Base-by-base conservation (phyloP, 495 filamentous ascomycete genomes). In the Penicillium pancosmium region DNA sequence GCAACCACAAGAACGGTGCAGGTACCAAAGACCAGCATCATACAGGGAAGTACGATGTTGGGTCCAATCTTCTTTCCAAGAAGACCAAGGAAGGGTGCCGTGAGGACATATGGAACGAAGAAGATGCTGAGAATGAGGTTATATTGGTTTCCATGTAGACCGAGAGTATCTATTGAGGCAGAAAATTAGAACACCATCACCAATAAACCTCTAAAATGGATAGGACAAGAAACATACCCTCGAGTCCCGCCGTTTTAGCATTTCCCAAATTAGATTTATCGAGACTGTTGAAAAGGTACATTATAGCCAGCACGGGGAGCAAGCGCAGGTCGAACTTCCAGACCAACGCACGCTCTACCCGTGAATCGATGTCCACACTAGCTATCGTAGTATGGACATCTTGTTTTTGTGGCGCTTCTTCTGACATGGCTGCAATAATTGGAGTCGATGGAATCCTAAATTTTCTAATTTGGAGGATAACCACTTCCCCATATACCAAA, bases 101-200 rank as follows among this genome's bases (percentile, higher is more conserved):
- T 86, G 15, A 91, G 66, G 48, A 91, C 87, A 65, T 89, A 92
- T 8, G 89, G 90, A n/a, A 92, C 75, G 68, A 88, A 91, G 75
- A 92, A 92, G 60, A 91, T 85, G 19, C 80, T 83, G 16, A 91
- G 72, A 12, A 91, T 80, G 19, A 84, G 81, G 66, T 90, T 91
- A 73, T 91, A 91, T 61, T 91, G 82, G 55, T 84, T 81, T 2
- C 73, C 66, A 35, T 80, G 75, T 72, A 92, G 84, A 36, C 80
- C 59, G 16, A 88, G 66, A 27, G 59, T 59, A 7, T 76, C 86
- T 82, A 16, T 16, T 16, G 54, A 50, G 25, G 36, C 9, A 25
- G 23, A 47, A 35, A 11, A 25, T 52, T 43, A 49, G 33, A 31
- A 31, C 4, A 3, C 27, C 27, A 27, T 31, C 27, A 31, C 5